Conservation (phyloP, 371 early-diverging fungal species). For the Rhizopus microsporus region DNA sequence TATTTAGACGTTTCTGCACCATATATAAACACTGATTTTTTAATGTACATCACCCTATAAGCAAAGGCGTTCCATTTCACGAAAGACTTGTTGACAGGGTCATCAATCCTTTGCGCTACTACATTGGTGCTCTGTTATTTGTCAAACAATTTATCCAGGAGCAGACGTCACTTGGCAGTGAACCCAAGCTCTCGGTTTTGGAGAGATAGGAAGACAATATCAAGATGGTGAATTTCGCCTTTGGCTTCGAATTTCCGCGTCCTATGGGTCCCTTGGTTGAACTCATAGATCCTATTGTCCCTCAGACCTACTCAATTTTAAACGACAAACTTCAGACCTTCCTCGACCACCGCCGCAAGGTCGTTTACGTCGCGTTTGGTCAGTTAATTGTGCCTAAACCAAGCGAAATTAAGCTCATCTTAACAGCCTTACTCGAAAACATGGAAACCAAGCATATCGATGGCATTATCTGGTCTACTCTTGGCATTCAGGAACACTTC, state of each 20-base stretch:
- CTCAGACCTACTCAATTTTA: constrained; percentile 19
- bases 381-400: constrained; percentile 14
- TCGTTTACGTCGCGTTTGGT: constrained; percentile 42
- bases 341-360: constrained; percentile 17
- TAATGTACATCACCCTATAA: constrained; percentile 10
- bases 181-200: background rate
- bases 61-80: background rate
- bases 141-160: background rate
- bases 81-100: constrained; percentile 2
- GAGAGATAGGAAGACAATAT: constrained; percentile 7
- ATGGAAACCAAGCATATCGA: constrained; percentile 23
- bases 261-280: constrained; percentile 29
- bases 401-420: constrained; percentile 16
- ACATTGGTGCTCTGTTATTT: too few species aligned
- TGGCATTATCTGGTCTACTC: constrained; percentile 36
- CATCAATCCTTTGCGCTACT: background rate
- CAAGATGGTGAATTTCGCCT: constrained; percentile 27
- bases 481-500: constrained; percentile 1
- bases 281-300: constrained; percentile 31
- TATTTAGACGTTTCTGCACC: constrained; percentile 19
- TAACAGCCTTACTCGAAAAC: constrained; percentile 16
- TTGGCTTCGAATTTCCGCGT: constrained; percentile 32
- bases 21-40: constrained; percentile 22
- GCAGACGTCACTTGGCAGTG: background rate
- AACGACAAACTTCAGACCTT: constrained; percentile 9